These are phyloP conservation scores for Cercospora sp. DNA, from an alignment of 2,329 filamentous ascomycete genomes.

Conservation along the genomic window DNA sequence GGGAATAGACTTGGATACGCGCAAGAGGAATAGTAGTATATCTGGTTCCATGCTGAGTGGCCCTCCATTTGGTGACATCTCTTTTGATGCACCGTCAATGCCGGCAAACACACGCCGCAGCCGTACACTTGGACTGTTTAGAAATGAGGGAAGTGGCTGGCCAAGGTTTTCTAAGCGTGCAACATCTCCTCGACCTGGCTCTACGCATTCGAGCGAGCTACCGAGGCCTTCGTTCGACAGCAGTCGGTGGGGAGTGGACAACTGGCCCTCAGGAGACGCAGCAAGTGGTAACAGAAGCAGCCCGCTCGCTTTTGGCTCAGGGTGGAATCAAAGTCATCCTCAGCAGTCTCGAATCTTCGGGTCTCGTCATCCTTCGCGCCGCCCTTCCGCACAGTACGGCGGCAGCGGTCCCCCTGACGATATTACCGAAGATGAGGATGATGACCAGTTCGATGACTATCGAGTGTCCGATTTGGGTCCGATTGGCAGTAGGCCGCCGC, in stretches of 20 bases:
- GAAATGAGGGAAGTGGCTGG: constrained; percentile 53
- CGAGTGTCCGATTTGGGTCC: constrained; percentile 60
- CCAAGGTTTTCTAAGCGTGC: constrained; percentile 39
- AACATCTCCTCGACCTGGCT: constrained; percentile 59
- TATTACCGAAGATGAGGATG: constrained; percentile 53
- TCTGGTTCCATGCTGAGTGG: constrained; percentile 50
- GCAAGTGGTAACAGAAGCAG: constrained; percentile 42
- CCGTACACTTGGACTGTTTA: constrained; percentile 51
- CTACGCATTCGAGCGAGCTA: constrained; percentile 58
- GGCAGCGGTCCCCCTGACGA: constrained; percentile 64
- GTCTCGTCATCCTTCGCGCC: constrained; percentile 74
- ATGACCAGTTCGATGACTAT: constrained; percentile 43
- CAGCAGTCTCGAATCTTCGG: constrained; percentile 36
- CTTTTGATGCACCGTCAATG: constrained; percentile 24
- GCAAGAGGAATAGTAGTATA: constrained; percentile 56
- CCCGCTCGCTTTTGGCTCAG: constrained; percentile 38
- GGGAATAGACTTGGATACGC: constrained; percentile 35
- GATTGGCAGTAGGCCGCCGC: constrained; percentile 70
- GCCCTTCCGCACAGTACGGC: constrained; percentile 76
- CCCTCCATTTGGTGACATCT: constrained; percentile 33
- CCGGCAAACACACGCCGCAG: constrained; percentile 41
- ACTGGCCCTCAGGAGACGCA: constrained; percentile 35
- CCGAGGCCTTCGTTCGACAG: constrained; percentile 79
- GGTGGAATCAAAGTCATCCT: constrained; percentile 58
- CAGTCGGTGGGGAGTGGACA: constrained; percentile 48